These are phyloP conservation scores for Elsinoe perseae DNA, from an alignment of 2,329 filamentous ascomycete genomes.

Conservation along the genomic window DNA sequence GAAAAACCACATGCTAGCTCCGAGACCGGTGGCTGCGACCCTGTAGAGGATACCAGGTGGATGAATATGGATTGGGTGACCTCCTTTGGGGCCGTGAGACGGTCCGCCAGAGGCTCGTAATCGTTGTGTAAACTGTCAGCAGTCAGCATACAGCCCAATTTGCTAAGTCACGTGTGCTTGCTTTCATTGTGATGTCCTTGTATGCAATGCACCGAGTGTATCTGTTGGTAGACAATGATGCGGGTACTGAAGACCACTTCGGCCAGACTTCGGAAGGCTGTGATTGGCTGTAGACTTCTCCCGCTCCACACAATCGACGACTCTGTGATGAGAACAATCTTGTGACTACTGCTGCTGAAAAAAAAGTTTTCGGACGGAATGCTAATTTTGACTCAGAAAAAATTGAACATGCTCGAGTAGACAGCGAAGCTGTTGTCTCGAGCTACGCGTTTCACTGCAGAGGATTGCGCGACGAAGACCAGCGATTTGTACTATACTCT, in stretches of 20 bases:
- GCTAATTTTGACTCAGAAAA: not conserved
- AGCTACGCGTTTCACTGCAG: not conserved
- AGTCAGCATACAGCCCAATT: not conserved
- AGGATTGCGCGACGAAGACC: not conserved
- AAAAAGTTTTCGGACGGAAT: not conserved
- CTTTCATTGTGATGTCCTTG: slow-evolving; percentile 8
- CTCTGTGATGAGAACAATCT: not conserved
- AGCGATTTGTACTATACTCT: not conserved
- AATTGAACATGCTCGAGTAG: not conserved
- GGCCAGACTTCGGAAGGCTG: not conserved
- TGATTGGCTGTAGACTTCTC: not conserved
- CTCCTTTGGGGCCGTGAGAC: slow-evolving; percentile 32
- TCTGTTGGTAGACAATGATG: not conserved
- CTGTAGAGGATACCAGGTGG: slow-evolving; percentile 65
- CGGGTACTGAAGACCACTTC: not conserved
- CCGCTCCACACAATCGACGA: not conserved
- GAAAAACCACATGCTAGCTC: slow-evolving; percentile 99
- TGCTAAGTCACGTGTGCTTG: not conserved
- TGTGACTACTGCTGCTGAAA: not conserved
- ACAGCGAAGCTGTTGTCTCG: not conserved
- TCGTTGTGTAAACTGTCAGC: slow-evolving; percentile 18
- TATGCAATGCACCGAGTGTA: not conserved
- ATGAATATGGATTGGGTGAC: slow-evolving; percentile 51
- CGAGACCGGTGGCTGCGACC: slow-evolving; percentile 75
- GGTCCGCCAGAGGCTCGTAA: slow-evolving; percentile 5